Evolutionary conservation across 2,329 filamentous ascomycete genomes (phyloP), one percentile per base, ranked within the genome.

Genomic region (Dactylonectria macrodidyma): DNA sequence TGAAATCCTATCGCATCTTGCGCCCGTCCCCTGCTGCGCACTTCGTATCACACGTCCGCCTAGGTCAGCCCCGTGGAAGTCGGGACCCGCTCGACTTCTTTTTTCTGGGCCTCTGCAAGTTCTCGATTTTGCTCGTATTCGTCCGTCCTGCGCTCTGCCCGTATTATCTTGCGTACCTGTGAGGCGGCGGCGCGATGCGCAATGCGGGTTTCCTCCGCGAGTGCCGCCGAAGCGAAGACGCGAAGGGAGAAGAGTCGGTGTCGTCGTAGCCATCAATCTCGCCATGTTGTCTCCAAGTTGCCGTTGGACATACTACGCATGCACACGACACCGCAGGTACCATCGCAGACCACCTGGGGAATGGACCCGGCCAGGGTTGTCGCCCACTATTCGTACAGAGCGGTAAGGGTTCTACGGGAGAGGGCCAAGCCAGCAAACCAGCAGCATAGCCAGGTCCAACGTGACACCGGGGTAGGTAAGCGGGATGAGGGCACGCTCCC

Each of bases 1-100:
- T 73, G 57, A 36, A 67, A 72, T 69, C 71, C 66, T 73, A 74
- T 67, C 63, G 71, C 61, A 66, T 65, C 67, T 70, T 72, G 65
- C 64, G 56, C 64, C 72, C 68, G 66, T 68, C 70, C 68, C 73
- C 71, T 75, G 73, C 71, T 66, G 70, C 70, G 65, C 64, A 65
- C 70, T 75, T 75, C 73, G 73, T 75, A 75, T 75, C 71, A 57
- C 62, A 55, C 48, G 51, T 46, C 60, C 36, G 34, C 19, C 54
- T 24, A 57, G 44, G 46, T 58, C 55, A 63, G 60, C 60, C 51
- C 60, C 52, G 52, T 61, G 54, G 57, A 59, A 54, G 54, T 58
- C 41, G 54, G 60, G 59, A 66, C 71, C 66, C 62, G 65, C 65
- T 14, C 48, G 48, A 44, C 33, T 55, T 68, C 66, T 65, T 60